Conservation (phyloP, 83 land plant genomes). For the Diphasiastrum complanatum region DNA sequence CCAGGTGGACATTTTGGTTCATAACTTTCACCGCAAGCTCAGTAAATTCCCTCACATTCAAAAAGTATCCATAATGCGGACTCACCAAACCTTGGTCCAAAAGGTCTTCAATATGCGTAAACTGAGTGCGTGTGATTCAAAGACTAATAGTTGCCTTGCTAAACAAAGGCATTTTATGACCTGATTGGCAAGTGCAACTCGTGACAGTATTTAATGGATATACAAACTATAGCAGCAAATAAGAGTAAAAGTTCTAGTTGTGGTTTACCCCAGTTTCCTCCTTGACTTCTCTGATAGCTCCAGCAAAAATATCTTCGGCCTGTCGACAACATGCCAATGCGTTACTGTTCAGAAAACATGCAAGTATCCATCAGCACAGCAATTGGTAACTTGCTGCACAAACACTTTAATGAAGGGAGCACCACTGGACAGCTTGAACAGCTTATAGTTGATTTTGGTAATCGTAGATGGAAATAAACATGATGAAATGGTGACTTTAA, state of each 20-base stretch:
- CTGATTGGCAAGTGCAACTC: neutral
- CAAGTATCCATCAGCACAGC: neutral
- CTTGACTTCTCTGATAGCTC: slow-evolving; percentile 42
- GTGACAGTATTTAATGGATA: neutral
- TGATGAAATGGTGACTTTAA: too few species aligned
- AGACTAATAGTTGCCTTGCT: too few species aligned
- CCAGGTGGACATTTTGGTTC: neutral
- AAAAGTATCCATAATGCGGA: neutral
- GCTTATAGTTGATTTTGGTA: too few species aligned
- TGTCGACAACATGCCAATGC: neutral
- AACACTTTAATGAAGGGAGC: neutral
- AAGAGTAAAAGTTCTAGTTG: neutral
- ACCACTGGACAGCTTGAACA: too few species aligned
- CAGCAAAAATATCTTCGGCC: slow-evolving; percentile 40
- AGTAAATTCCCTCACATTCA: neutral
- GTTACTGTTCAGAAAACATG: too few species aligned
- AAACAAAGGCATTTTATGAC: too few species aligned
- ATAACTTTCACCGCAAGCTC: neutral
- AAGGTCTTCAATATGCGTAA: too few species aligned
- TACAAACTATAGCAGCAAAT: neutral
- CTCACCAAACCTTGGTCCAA: too few species aligned
- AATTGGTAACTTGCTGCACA: neutral
- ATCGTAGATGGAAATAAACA: too few species aligned
- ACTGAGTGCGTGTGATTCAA: too few species aligned
- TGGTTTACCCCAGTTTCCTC: slow-evolving; percentile 42